Percentiles rank a stretch among this genome's conserved stretches.
Evolutionary conservation across 169 alveolate species (phyloP).

Genomic region (Plasmodium blacklocki): DNA sequence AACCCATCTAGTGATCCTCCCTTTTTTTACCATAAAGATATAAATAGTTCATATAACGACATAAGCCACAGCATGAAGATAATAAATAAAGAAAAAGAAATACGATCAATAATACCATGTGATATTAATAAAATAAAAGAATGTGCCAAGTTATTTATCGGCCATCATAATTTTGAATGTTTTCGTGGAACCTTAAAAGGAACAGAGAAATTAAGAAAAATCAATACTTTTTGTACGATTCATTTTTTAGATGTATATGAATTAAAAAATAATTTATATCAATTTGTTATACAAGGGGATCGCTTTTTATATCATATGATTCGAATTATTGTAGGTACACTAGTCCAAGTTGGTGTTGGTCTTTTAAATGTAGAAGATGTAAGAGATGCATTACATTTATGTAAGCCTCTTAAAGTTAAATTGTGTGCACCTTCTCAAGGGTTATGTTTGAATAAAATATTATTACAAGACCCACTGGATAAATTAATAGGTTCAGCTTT

Average conservation of each 20-base stretch:
- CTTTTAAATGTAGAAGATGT: slow-evolving; percentile 13
- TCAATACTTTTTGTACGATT: slow-evolving; percentile 51
- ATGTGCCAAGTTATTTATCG: slow-evolving; percentile 54
- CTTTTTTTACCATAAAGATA: not conserved
- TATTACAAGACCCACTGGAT: slow-evolving; percentile 9
- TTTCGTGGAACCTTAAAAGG: slow-evolving; percentile 62
- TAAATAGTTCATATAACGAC: not conserved
- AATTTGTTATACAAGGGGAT: slow-evolving; percentile 79
- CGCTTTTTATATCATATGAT: slow-evolving; percentile 85
- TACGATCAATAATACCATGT: slow-evolving; percentile 13
- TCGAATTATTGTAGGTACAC: slow-evolving; percentile 81
- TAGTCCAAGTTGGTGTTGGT: slow-evolving; percentile 79
- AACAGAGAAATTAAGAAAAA: slow-evolving; percentile 33
- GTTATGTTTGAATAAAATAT: slow-evolving; percentile 35
- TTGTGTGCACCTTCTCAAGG: slow-evolving; percentile 74
- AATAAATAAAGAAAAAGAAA: slow-evolving; percentile 25
- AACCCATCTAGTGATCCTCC: no score
- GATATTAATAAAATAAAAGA: slow-evolving; percentile 56
- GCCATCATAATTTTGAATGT: slow-evolving; percentile 51
- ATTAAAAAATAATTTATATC: slow-evolving; percentile 51
- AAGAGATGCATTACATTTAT: slow-evolving; percentile 34
- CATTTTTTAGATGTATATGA: slow-evolving; percentile 45
- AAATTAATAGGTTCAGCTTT: not conserved
- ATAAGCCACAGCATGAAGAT: slow-evolving; percentile 28
- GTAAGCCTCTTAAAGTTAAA: slow-evolving; percentile 63